These are phyloP conservation scores for Boletales sp. DNA, from an alignment of 768 basidiomycete species.

Conservation along the genomic window DNA sequence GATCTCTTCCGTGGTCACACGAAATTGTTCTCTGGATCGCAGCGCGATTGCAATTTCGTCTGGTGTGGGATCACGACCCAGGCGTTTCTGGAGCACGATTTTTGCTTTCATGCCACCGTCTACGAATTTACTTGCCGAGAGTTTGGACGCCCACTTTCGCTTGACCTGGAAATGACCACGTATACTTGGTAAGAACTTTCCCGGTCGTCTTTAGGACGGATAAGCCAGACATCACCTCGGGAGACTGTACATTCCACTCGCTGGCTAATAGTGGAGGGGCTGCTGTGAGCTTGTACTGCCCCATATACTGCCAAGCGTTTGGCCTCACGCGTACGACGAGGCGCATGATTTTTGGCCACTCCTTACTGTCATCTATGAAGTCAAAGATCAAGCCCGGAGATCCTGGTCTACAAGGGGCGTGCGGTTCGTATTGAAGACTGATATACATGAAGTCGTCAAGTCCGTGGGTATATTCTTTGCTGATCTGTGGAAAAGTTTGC, in stretches of 20 bases:
- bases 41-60: slow-evolving; percentile 5
- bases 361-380: slow-evolving; percentile 5
- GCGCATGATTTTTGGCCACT: slow-evolving; percentile 12
- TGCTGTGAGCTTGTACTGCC: slow-evolving; percentile 12
- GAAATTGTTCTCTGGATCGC: background rate
- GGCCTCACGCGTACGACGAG: slow-evolving; percentile 9
- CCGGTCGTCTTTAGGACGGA: background rate
- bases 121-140: background rate
- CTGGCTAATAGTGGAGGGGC: slow-evolving; percentile 1
- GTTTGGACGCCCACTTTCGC: slow-evolving; percentile 6
- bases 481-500: slow-evolving; percentile 4
- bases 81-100: slow-evolving; percentile 9
- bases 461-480: slow-evolving; percentile 7
- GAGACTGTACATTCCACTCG: slow-evolving; percentile 6
- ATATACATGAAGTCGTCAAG: slow-evolving; percentile 13
- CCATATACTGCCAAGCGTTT: slow-evolving; percentile 9
- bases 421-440: slow-evolving; percentile 5
- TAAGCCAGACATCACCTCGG: background rate
- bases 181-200: background rate
- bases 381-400: slow-evolving; percentile 8
- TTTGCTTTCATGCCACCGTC: background rate
- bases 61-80: slow-evolving; percentile 3
- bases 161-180: slow-evolving; percentile 3
- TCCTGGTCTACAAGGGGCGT: slow-evolving; percentile 12
- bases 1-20: background rate